phyloP scores from a whole-genome alignment of 441 rosid genomes.

The Corymbia citriodora region DNA sequence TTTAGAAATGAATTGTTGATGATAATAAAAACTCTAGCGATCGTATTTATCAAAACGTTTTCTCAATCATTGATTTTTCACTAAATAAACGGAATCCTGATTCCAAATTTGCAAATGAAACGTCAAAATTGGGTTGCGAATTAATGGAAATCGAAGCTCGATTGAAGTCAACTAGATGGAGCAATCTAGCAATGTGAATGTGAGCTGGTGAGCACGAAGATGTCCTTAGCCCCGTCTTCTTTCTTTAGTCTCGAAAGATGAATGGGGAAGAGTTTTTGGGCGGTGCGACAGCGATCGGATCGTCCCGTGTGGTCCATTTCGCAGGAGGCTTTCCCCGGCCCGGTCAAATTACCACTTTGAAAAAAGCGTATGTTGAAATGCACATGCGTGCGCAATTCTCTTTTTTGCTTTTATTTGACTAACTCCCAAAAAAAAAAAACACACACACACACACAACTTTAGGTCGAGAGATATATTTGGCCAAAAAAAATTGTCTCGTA shows the following conservation, averaged over 20 bases:
- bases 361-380: not conserved
- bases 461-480: no score
- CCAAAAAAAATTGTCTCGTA: no score
- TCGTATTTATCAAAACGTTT: not conserved
- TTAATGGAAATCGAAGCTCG: not conserved
- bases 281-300: not conserved
- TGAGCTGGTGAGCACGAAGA: not conserved
- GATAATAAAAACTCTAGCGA: not conserved
- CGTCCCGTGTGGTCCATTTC: not conserved
- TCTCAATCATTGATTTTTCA: accelerated
- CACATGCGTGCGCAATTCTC: not conserved
- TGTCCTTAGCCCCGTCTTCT: not conserved
- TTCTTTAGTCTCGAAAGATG: not conserved
- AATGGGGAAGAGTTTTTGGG: not conserved
- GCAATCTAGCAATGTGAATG: not conserved
- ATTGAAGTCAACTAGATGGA: not conserved
- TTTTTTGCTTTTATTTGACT: not conserved
- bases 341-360: not conserved
- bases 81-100: accelerated
- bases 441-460: no score
- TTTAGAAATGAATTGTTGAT: accelerated
- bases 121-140: not conserved
- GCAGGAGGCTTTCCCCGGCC: not conserved
- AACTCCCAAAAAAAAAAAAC: no score
- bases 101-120: not conserved